Percentiles rank a stretch among this genome's conserved stretches.
phyloP scores from a whole-genome alignment of 1,284 basidiomycete species.

The Austroboletus niveus region DNA sequence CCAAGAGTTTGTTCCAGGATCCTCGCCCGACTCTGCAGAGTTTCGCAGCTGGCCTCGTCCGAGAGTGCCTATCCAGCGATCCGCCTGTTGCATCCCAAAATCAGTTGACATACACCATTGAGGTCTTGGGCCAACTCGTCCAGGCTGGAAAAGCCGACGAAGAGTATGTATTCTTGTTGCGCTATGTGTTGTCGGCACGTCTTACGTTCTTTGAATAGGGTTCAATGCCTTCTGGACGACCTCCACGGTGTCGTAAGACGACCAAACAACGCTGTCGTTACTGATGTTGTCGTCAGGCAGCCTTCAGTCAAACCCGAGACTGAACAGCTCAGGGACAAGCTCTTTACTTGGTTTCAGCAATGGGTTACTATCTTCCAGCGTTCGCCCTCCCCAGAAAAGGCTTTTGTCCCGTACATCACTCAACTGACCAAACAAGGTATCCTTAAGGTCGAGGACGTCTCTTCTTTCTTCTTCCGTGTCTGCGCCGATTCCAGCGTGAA shows the following conservation, averaged over 20 bases:
- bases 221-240: slow-evolving; percentile 67
- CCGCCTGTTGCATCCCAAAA: slow-evolving; percentile 77
- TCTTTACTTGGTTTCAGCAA: slow-evolving; percentile 80
- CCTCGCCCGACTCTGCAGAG: slow-evolving; percentile 77
- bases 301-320: slow-evolving; percentile 63
- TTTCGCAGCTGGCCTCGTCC: slow-evolving; percentile 83
- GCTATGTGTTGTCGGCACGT: slow-evolving; percentile 1
- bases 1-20: slow-evolving; percentile 83
- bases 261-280: slow-evolving; percentile 32
- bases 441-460: slow-evolving; percentile 93
- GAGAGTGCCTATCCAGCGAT: slow-evolving; percentile 81
- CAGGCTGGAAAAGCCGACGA: slow-evolving; percentile 78
- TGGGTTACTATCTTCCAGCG: slow-evolving; percentile 97
- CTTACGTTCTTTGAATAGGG: slow-evolving; percentile 36
- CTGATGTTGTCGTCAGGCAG: slow-evolving; percentile 43
- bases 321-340: slow-evolving; percentile 67
- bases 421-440: slow-evolving; percentile 96
- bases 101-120: slow-evolving; percentile 82
- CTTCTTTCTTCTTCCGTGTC: slow-evolving; percentile 97
- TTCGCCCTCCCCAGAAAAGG: slow-evolving; percentile 87
- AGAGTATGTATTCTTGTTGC: slow-evolving; percentile 50
- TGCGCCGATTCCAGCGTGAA: slow-evolving; percentile 95
- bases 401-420: slow-evolving; percentile 96
- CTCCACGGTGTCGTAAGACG: slow-evolving; percentile 59
- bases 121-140: slow-evolving; percentile 74